These are phyloP conservation scores for Xylaria sp. DNA, from an alignment of 2,329 filamentous ascomycete genomes.

Conservation along the genomic window DNA sequence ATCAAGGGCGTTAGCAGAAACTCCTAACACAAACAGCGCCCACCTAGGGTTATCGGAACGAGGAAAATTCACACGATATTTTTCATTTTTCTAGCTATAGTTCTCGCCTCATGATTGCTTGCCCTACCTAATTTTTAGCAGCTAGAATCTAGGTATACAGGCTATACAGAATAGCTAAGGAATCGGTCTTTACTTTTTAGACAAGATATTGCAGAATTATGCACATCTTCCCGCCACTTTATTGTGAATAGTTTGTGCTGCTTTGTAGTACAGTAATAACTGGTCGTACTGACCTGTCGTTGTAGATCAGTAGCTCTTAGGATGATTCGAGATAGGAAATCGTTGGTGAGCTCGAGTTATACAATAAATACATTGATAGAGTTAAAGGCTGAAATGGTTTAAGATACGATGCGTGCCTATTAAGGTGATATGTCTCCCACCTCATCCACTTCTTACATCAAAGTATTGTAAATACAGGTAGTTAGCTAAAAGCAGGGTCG, in stretches of 20 bases:
- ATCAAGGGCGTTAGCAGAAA: background rate
- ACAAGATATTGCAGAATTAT: background rate
- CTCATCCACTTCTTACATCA: background rate
- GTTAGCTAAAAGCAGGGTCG: constrained; percentile 12
- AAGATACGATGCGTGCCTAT: background rate
- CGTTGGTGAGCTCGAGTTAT: background rate
- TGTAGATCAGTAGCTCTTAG: background rate
- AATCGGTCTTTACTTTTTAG: background rate
- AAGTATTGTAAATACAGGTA: background rate
- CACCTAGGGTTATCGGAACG: no score
- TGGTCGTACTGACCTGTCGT: no score
- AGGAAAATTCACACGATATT: no score
- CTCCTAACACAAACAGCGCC: no score
- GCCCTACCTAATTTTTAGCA: no score
- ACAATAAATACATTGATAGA: background rate
- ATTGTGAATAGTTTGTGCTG: no score
- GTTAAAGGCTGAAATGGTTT: background rate
- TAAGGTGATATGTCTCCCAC: background rate
- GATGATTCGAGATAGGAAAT: background rate
- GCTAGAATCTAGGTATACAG: background rate
- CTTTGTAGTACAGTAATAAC: no score
- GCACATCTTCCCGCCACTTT: background rate
- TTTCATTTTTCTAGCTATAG: no score
- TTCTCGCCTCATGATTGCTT: no score
- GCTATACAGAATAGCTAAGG: background rate